These are phyloP conservation scores for Psilocybe sp. DNA, from an alignment of 768 basidiomycete genomes.

Conservation along the genomic window DNA sequence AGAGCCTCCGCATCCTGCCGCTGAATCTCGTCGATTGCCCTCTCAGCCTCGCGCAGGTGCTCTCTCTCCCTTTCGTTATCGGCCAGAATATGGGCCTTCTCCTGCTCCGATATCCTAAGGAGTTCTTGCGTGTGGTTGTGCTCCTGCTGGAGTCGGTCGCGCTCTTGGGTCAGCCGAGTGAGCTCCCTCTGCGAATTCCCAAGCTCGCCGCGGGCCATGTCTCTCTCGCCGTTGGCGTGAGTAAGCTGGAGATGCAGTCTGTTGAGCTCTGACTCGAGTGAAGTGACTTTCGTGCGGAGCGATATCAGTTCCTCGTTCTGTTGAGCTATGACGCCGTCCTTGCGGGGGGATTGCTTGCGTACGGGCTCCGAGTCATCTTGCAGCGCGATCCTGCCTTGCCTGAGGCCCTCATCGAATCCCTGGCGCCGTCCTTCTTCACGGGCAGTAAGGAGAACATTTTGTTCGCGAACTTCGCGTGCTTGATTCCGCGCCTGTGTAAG, in stretches of 20 bases:
- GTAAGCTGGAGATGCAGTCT: too few relatives aligned
- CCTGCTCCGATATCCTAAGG: conserved; percentile 16
- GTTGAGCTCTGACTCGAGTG: too few relatives aligned
- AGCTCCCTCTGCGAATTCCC: not conserved
- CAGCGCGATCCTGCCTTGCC: conserved; percentile 38
- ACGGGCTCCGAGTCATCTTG: not conserved
- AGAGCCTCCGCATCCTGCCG: conserved; percentile 7
- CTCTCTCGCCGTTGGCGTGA: not conserved
- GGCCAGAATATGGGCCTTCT: conserved; percentile 14
- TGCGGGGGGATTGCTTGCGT: too few relatives aligned
- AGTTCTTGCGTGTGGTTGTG: conserved; percentile 13
- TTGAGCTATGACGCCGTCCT: too few relatives aligned
- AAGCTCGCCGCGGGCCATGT: not conserved
- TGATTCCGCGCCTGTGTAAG: conserved; percentile 42
- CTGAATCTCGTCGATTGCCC: conserved; percentile 3
- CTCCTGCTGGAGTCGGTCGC: not conserved
- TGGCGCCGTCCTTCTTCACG: conserved; percentile 51
- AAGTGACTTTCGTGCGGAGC: too few relatives aligned
- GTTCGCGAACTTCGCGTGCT: conserved; percentile 54
- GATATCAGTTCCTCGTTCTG: too few relatives aligned
- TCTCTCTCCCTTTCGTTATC: conserved; percentile 15
- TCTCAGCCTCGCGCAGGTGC: conserved; percentile 2
- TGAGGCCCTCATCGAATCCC: conserved; percentile 45
- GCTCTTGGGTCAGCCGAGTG: conserved; percentile 1
- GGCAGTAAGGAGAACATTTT: conserved; percentile 47